These are phyloP conservation scores for Myxozyma melibiosi DNA, from an alignment of 805 yeast genomes.

Conservation along the genomic window DNA sequence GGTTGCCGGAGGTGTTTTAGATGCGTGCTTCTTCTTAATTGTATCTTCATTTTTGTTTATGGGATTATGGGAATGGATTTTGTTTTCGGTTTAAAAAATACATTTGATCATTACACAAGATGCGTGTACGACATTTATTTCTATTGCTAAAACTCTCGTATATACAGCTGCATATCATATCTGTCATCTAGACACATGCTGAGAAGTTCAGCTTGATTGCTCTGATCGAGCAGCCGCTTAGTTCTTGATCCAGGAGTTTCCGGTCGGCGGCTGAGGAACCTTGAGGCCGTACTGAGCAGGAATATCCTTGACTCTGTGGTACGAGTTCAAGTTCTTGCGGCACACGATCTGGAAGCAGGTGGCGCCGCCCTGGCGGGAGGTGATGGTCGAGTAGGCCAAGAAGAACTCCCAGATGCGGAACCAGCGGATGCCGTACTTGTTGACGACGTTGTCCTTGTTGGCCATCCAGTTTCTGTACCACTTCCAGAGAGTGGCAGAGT, in stretches of 20 bases:
- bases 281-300: constrained; percentile 75
- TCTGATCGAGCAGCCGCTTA: too few species aligned
- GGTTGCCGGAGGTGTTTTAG: constrained; percentile 66
- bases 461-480: constrained; percentile 95
- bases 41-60: neutral
- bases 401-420: constrained; percentile 92
- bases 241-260: constrained; percentile 23
- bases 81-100: neutral
- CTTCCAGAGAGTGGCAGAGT: constrained; percentile 87
- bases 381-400: constrained; percentile 77
- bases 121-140: too few species aligned
- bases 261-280: constrained; percentile 43
- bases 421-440: constrained; percentile 88
- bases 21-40: neutral
- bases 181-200: too few species aligned
- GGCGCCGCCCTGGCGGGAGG: constrained; percentile 91
- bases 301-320: constrained; percentile 79
- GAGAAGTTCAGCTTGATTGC: too few species aligned
- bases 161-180: too few species aligned
- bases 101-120: neutral
- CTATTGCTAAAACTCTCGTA: too few species aligned
- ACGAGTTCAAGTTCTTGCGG: constrained; percentile 85
- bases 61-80: neutral
- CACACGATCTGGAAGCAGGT: constrained; percentile 87
- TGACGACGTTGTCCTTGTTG: constrained; percentile 71